phyloP scores from a whole-genome alignment of 1,139 yeast species.

The Saccharomyces uvarum region DNA sequence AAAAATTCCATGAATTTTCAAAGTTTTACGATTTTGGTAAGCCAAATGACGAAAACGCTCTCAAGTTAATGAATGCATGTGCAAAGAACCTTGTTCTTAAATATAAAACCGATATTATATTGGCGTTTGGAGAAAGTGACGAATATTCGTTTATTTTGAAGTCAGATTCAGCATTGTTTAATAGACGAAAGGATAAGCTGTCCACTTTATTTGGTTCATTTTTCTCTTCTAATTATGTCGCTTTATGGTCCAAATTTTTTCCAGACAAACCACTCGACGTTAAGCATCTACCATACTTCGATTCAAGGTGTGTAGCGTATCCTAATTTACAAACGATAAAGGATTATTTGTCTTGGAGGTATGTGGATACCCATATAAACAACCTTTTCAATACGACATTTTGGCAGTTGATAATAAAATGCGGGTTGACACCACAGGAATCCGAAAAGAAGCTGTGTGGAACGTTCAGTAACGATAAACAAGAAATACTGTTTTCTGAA shows the following conservation, averaged over 20 bases:
- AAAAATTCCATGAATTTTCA: constrained; percentile 86
- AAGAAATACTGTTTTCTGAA: constrained; percentile 69
- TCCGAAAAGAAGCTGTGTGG: constrained; percentile 68
- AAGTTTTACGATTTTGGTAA: constrained; percentile 64
- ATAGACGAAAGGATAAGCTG: constrained; percentile 70
- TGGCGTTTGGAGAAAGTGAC: constrained; percentile 94
- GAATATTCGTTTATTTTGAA: constrained; percentile 79
- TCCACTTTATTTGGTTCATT: constrained; percentile 75
- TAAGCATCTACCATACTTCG: constrained; percentile 71
- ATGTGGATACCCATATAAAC: constrained; percentile 93
- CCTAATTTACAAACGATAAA: constrained; percentile 56
- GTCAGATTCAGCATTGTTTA: constrained; percentile 58
- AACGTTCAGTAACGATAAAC: constrained; percentile 74
- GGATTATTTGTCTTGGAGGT: constrained; percentile 92
- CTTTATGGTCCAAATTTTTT: constrained; percentile 56
- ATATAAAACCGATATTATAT: constrained; percentile 59
- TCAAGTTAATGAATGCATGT: constrained; percentile 72
- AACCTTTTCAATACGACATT: constrained; percentile 88
- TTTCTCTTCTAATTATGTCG: constrained; percentile 69
- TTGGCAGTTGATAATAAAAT: constrained; percentile 73
- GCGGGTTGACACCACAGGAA: constrained; percentile 65
- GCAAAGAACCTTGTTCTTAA: constrained; percentile 47
- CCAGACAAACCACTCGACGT: constrained; percentile 38
- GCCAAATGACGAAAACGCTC: constrained; percentile 78
- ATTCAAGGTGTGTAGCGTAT: constrained; percentile 81